A percentile compares a stretch with the other conserved stretches of the same genome.
Conservation (phyloP, 1,139 yeast species). For the Magnusiomyces starmeri region DNA sequence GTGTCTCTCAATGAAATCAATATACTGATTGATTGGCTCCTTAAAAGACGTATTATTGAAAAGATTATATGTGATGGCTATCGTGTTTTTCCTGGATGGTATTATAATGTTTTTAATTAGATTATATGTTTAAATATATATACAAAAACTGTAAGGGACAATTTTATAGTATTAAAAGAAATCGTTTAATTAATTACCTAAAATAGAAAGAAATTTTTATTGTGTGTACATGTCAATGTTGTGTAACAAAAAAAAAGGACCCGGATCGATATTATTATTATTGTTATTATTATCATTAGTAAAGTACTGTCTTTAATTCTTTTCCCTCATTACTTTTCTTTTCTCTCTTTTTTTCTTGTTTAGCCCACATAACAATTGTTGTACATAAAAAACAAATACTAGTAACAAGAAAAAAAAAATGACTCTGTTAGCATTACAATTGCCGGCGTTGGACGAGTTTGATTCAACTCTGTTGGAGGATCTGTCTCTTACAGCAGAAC, state of each 20-base stretch:
- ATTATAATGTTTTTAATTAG: slow-evolving; percentile 18
- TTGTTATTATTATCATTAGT: too few relatives aligned
- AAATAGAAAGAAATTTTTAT: too few relatives aligned
- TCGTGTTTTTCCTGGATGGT: slow-evolving; percentile 51
- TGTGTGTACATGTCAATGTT: not conserved
- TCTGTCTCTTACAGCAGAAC: not conserved
- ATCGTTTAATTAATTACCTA: too few relatives aligned
- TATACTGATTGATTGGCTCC: slow-evolving; percentile 53
- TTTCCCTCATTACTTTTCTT: too few relatives aligned
- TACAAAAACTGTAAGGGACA: too few relatives aligned
- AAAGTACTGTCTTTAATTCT: too few relatives aligned
- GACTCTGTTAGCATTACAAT: not conserved
- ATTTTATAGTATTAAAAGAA: too few relatives aligned
- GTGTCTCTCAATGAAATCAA: slow-evolving; percentile 46
- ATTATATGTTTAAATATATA: too few relatives aligned
- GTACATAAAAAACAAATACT: not conserved
- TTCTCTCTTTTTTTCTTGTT: too few relatives aligned
- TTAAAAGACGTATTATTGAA: slow-evolving; percentile 37
- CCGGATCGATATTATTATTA: too few relatives aligned
- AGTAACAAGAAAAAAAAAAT: not conserved
- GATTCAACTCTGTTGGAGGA: not conserved
- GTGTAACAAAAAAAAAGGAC: not conserved
- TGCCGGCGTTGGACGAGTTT: not conserved
- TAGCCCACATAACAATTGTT: too few relatives aligned
- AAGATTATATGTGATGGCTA: slow-evolving; percentile 41